Evolutionary conservation across 2,329 filamentous ascomycete species (phyloP).

Genomic region (Coleophoma crateriformis): DNA sequence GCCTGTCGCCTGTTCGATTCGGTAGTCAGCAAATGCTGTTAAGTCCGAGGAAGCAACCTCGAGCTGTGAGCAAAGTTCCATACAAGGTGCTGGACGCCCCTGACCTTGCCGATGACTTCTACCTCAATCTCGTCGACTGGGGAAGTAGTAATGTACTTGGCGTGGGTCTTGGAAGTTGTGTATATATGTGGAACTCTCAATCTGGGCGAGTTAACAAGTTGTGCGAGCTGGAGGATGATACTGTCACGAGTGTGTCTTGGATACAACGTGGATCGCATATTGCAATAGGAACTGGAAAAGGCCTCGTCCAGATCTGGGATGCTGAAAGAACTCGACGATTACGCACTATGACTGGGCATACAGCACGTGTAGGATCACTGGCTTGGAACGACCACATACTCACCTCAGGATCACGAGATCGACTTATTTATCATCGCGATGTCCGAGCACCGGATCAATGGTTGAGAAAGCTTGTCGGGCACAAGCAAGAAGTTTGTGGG

Average conservation of each 20-base stretch:
- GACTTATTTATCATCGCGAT: constrained; percentile 91
- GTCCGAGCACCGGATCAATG: constrained; percentile 90
- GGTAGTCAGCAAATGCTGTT: constrained; percentile 91
- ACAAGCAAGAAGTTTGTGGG: constrained; percentile 97
- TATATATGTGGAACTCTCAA: constrained; percentile 98
- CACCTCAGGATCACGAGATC: constrained; percentile 89
- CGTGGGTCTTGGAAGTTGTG: constrained; percentile 85
- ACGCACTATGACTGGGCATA: constrained; percentile 95
- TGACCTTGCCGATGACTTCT: constrained; percentile 95
- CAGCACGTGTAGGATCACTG: constrained; percentile 83
- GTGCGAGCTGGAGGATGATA: constrained; percentile 88
- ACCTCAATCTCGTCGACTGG: constrained; percentile 96
- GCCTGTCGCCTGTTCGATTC: constrained; percentile 86
- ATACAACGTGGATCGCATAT: constrained; percentile 96
- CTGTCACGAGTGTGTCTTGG: constrained; percentile 95
- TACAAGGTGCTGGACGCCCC: constrained; percentile 97
- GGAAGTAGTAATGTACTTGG: constrained; percentile 91
- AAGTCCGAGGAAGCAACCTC: constrained; percentile 80
- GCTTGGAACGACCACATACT: constrained; percentile 99
- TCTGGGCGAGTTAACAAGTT: constrained; percentile 89
- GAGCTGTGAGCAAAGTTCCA: constrained; percentile 90
- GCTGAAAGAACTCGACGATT: constrained; percentile 79
- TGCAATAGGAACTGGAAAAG: constrained; percentile 90
- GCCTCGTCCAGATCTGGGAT: constrained; percentile 96
- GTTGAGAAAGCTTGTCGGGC: constrained; percentile 79